These are phyloP conservation scores for Xerocomus spinulosus DNA, from an alignment of 768 basidiomycete genomes.

Conservation along the genomic window DNA sequence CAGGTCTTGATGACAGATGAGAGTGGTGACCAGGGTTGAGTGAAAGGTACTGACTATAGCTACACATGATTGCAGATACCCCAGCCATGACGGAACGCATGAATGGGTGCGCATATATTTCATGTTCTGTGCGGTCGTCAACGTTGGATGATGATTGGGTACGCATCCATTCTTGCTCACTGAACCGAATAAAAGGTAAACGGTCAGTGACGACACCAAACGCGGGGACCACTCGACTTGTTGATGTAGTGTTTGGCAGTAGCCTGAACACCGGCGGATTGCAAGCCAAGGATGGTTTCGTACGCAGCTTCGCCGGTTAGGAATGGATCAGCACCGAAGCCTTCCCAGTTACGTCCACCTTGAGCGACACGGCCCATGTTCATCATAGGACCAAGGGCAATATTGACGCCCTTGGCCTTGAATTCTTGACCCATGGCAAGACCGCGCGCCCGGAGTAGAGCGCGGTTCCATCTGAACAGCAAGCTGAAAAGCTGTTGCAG, in stretches of 20 bases:
- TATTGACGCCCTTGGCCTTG: slow-evolving; percentile 76
- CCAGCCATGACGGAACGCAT: slow-evolving; percentile 59
- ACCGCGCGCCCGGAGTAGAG: slow-evolving; percentile 72
- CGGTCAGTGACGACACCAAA: not conserved
- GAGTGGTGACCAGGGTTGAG: not conserved
- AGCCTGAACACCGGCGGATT: slow-evolving; percentile 77
- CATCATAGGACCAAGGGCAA: slow-evolving; percentile 81
- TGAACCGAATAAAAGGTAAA: slow-evolving; percentile 5
- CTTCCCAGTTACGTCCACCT: slow-evolving; percentile 92
- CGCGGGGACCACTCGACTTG: slow-evolving; percentile 43
- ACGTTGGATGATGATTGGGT: slow-evolving; percentile 34
- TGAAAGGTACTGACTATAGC: slow-evolving; percentile 38
- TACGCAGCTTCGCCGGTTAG: slow-evolving; percentile 70
- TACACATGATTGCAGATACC: slow-evolving; percentile 65
- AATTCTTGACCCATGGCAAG: slow-evolving; percentile 79
- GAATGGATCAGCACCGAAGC: slow-evolving; percentile 91
- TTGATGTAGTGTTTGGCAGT: slow-evolving; percentile 82
- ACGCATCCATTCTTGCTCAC: slow-evolving; percentile 36
- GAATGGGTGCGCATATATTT: slow-evolving; percentile 55
- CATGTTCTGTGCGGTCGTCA: slow-evolving; percentile 46
- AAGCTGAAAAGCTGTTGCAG: not conserved
- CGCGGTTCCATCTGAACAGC: slow-evolving; percentile 60
- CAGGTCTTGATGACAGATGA: slow-evolving; percentile 34
- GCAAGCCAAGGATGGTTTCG: slow-evolving; percentile 81
- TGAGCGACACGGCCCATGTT: slow-evolving; percentile 76